Percentiles rank a stretch among this genome's conserved stretches.
Conservation (phyloP, 352 stramenopile species). For the Phytophthora europaea region DNA sequence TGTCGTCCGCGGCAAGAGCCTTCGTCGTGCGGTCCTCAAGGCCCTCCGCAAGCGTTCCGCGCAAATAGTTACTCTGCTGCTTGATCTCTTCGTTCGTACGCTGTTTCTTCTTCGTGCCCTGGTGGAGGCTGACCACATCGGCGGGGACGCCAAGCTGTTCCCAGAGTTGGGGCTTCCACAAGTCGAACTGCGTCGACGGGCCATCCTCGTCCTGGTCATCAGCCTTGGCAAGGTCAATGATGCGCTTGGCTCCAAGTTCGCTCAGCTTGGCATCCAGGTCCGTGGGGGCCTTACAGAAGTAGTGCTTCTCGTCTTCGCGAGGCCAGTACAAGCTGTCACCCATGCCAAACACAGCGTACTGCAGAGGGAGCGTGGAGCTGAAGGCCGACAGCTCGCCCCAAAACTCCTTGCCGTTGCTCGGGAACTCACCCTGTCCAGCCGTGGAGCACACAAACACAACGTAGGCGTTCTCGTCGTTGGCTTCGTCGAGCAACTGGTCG, state of each 20-base stretch:
- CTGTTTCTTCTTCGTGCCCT: conserved; percentile 71
- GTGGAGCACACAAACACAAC: conserved; percentile 85
- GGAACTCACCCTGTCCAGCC: conserved; percentile 84
- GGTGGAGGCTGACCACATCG: conserved; percentile 57
- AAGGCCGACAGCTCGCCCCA: conserved; percentile 71
- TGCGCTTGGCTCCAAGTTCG: conserved; percentile 75
- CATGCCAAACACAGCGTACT: conserved; percentile 85
- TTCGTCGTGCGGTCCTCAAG: conserved; percentile 81
- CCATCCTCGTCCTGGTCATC: conserved; percentile 89
- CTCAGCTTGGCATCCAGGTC: conserved; percentile 83
- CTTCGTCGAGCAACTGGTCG: conserved; percentile 72
- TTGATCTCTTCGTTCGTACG: conserved; percentile 91
- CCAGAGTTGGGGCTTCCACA: conserved; percentile 83
- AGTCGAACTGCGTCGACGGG: conserved; percentile 73
- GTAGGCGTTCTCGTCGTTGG: conserved; percentile 78
- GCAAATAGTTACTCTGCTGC: conserved; percentile 79
- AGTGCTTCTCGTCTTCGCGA: conserved; percentile 84
- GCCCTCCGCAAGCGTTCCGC: conserved; percentile 73
- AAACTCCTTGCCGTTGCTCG: conserved; percentile 84
- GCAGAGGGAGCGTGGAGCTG: conserved; percentile 68
- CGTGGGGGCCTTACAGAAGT: conserved; percentile 81
- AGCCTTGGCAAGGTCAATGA: conserved; percentile 65
- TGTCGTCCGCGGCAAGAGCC: conserved; percentile 73
- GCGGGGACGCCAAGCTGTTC: conserved; percentile 73
- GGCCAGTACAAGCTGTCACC: conserved; percentile 88